Evolutionary conservation across 2,329 filamentous ascomycete species (phyloP).

Genomic region (Whalleya microplaca): DNA sequence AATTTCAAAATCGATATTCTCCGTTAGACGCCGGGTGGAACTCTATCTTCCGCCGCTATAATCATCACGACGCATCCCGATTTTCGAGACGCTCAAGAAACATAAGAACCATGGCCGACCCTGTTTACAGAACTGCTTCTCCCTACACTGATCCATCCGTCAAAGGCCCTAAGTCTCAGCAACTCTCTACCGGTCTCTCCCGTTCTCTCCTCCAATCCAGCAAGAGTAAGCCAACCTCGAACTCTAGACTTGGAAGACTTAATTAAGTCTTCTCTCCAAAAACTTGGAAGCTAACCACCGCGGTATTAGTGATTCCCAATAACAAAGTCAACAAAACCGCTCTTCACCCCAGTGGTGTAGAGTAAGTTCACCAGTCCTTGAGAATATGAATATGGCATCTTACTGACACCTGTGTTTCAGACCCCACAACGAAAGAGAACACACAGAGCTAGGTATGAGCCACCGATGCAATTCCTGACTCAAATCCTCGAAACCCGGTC

Average conservation of each 20-base stretch:
- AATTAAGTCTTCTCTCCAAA: too few species aligned
- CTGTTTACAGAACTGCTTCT: conserved; percentile 48
- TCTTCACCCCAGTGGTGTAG: conserved; percentile 87
- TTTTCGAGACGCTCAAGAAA: conserved; percentile 25
- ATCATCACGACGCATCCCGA: conserved; percentile 20
- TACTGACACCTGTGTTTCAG: conserved; percentile 50
- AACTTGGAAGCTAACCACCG: conserved; percentile 21
- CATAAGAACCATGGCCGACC: conserved; percentile 43
- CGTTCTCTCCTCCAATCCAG: conserved; percentile 33
- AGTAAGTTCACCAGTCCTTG: conserved; percentile 61
- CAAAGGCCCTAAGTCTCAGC: conserved; percentile 48
- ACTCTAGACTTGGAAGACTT: background rate
- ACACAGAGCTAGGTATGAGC: conserved; percentile 81
- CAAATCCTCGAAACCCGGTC: background rate
- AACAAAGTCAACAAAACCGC: conserved; percentile 83
- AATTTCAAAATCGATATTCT: conserved; percentile 31
- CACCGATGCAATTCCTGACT: background rate
- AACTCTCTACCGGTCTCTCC: conserved; percentile 41
- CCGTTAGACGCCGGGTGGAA: conserved; percentile 37
- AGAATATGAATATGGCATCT: conserved; percentile 9
- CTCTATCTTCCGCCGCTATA: conserved; percentile 27
- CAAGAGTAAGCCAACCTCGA: conserved; percentile 31
- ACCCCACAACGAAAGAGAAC: conserved; percentile 70
- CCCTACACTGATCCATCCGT: conserved; percentile 49
- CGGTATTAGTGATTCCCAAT: conserved; percentile 53